A percentile compares a stretch with the other conserved stretches of the same genome.
phyloP scores from a whole-genome alignment of 2,329 filamentous ascomycete genomes.

The Microsporum ferrugineum region DNA sequence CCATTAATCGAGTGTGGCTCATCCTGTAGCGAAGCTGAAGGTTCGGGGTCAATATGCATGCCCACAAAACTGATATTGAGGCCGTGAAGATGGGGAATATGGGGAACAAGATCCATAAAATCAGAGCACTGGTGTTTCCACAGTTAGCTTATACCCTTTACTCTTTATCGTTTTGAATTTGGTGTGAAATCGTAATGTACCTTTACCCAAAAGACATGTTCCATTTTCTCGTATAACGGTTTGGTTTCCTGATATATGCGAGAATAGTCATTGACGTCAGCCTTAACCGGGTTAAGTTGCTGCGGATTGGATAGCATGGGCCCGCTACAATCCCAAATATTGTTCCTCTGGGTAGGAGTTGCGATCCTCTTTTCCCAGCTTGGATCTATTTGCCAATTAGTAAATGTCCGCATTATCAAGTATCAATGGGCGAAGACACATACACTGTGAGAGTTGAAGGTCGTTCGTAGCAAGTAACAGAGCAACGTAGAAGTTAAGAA shows the following conservation, averaged over 20 bases:
- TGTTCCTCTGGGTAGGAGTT: constrained; percentile 33
- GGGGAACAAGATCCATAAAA: constrained; percentile 40
- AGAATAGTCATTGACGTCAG: constrained; percentile 30
- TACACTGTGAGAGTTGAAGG: constrained; percentile 38
- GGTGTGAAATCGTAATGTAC: constrained; percentile 21
- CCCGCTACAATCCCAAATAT: constrained; percentile 39
- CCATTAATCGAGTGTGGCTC: constrained; percentile 21
- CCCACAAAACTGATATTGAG: constrained; percentile 29
- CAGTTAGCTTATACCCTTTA: constrained; percentile 11
- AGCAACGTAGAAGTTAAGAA: constrained; percentile 40
- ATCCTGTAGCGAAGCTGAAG: constrained; percentile 16
- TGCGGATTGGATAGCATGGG: constrained; percentile 36
- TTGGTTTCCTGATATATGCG: constrained; percentile 33
- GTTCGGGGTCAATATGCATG: constrained; percentile 34
- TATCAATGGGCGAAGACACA: constrained; percentile 8
- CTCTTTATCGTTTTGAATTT: not conserved
- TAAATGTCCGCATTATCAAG: not conserved
- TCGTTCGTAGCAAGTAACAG: constrained; percentile 40
- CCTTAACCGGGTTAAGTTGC: constrained; percentile 27
- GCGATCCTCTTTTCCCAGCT: constrained; percentile 37
- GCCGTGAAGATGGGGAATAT: constrained; percentile 37
- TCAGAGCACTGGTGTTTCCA: constrained; percentile 32
- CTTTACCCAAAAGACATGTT: constrained; percentile 42
- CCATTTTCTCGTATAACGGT: constrained; percentile 40
- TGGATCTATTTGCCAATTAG: constrained; percentile 23